Evolutionary conservation across 2,329 filamentous ascomycete genomes (phyloP), one percentile per base, ranked within the genome.

Genomic region (Talaromyces albobiverticillius): DNA sequence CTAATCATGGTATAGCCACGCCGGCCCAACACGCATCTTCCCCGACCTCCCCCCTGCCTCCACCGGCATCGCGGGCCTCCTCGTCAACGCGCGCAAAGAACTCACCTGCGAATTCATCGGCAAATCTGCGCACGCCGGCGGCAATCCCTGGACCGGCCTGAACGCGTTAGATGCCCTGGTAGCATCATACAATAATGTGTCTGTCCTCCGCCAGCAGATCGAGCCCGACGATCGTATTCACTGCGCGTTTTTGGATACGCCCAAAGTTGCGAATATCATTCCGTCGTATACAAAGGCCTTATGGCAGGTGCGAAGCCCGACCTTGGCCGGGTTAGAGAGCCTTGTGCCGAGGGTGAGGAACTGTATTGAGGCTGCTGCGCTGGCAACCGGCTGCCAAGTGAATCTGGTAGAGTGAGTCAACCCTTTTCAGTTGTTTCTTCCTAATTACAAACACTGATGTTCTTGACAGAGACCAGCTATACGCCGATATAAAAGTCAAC

Each of bases 111-210:
- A 71, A 57, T 80, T 54, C 11, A 54, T 34, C 0, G 83, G 82
- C 1, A 75, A 74, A 48, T 78, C 77, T 53, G 80, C 82, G 0
- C 82, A 85, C 58, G 82, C 81, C 0, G 81, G 78, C 0, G 76
- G 77, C 3, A 77, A 71, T n/a, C 82, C 82, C 0, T 84, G 81
- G 81, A 71, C 81, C 4, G 82, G 82, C 0, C 73, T 80, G 59
- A 85, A 85, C 61, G 82, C 82, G 0, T 73, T 84, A 0, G 82
- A 85, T 59, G 82, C 81, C 0, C 61, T 82, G 20, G 70, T 84
- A 2, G 70, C 73, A 0, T 76, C 71, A 0, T 76, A 75, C 55
- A 69, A 68, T 42, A 70, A 69, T 41, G 64, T 85, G 3, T 76
- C 78, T 0, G 71, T 80, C 0, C 69, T 85, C 5, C 75, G 82